Conservation (phyloP, 345 rosid genomes). For the Eucalyptus regnans region DNA sequence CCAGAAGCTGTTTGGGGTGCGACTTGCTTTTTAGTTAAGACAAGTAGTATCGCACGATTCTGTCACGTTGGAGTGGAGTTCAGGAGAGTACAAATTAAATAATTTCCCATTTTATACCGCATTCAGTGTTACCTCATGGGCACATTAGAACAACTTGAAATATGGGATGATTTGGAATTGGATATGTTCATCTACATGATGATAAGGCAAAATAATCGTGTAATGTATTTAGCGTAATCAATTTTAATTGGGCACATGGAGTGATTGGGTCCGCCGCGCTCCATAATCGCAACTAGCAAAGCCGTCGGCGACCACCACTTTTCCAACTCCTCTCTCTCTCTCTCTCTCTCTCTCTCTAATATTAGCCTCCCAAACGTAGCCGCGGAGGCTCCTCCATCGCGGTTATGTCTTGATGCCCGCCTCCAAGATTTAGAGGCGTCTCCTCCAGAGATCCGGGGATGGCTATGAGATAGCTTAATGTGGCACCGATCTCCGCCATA, state of each 20-base stretch:
- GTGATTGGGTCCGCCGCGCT: too few relatives aligned
- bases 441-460: too few relatives aligned
- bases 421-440: too few relatives aligned
- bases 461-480: too few relatives aligned
- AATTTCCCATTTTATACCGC: neutral
- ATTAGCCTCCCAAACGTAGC: too few relatives aligned
- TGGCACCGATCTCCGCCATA: fast-evolving
- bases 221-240: neutral
- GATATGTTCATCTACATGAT: neutral
- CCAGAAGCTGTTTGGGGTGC: neutral
- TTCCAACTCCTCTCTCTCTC: too few relatives aligned
- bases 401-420: too few relatives aligned
- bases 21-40: neutral
- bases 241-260: neutral
- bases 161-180: fast-evolving
- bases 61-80: neutral
- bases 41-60: neutral
- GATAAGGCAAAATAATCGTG: too few relatives aligned
- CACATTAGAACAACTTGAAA: neutral
- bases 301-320: too few relatives aligned
- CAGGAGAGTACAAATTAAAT: neutral
- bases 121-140: neutral
- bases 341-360: too few relatives aligned
- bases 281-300: too few relatives aligned
- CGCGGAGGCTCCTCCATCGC: fast-evolving